Evolutionary conservation across 2,329 filamentous ascomycete genomes (phyloP).

Genomic region (Blumeria hordei): DNA sequence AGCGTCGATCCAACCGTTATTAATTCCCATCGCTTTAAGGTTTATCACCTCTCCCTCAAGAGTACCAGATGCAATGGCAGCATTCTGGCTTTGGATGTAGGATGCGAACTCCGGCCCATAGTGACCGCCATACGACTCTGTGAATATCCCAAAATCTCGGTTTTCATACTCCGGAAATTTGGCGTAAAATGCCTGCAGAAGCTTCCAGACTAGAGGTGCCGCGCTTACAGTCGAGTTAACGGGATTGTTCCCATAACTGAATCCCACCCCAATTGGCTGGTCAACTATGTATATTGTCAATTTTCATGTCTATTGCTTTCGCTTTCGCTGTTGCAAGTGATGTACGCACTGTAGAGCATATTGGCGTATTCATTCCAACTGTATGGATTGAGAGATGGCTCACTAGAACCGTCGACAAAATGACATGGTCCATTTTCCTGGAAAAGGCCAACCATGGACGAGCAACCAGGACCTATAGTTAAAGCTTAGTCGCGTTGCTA

Average conservation of each 20-base stretch:
- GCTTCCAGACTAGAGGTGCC: constrained; percentile 27
- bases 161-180: constrained; percentile 39
- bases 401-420: constrained; percentile 18
- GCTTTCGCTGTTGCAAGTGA: too few relatives aligned
- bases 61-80: constrained; percentile 21
- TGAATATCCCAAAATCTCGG: constrained; percentile 28
- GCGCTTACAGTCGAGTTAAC: constrained; percentile 21
- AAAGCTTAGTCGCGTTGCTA: too few relatives aligned
- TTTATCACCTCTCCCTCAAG: constrained; percentile 15
- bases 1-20: constrained; percentile 24
- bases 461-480: constrained; percentile 18
- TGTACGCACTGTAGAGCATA: constrained; percentile 15
- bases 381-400: constrained; percentile 19
- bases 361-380: constrained; percentile 18
- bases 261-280: constrained; percentile 18
- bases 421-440: constrained; percentile 22
- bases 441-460: constrained; percentile 37
- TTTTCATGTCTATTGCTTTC: too few relatives aligned
- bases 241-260: constrained; percentile 20
- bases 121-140: constrained; percentile 29
- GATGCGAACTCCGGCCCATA: constrained; percentile 25
- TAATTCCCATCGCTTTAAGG: constrained; percentile 16
- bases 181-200: constrained; percentile 35
- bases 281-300: constrained; percentile 9
- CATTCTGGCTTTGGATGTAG: constrained; percentile 32